Evolutionary conservation across 1,284 basidiomycete species (phyloP).

Genomic region (Melanopsichium pennsylvanicum): DNA sequence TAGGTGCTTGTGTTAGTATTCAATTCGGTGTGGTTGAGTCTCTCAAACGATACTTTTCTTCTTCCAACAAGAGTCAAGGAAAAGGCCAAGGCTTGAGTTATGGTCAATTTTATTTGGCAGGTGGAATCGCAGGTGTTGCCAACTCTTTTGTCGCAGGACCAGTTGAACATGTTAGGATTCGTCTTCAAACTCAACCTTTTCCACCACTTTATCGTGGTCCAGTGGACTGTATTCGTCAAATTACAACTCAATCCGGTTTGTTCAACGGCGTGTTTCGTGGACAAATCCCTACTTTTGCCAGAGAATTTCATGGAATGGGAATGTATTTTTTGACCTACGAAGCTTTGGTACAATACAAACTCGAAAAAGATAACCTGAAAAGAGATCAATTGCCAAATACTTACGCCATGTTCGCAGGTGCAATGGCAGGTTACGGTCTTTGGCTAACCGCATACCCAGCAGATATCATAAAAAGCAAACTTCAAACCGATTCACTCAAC

Average conservation of each 20-base stretch:
- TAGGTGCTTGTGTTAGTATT: slow-evolving; percentile 93
- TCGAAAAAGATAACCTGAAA: slow-evolving; percentile 58
- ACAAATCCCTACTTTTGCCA: slow-evolving; percentile 84
- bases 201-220: slow-evolving; percentile 66
- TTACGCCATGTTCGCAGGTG: slow-evolving; percentile 60
- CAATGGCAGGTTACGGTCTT: slow-evolving; percentile 48
- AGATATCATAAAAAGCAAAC: slow-evolving; percentile 92
- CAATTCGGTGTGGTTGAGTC: slow-evolving; percentile 93
- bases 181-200: slow-evolving; percentile 68
- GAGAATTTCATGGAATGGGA: slow-evolving; percentile 73
- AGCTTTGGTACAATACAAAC: slow-evolving; percentile 85
- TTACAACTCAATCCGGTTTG: slow-evolving; percentile 1
- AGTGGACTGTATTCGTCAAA: slow-evolving; percentile 42
- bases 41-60: slow-evolving; percentile 82
- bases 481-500: slow-evolving; percentile 83
- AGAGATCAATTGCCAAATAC: slow-evolving; percentile 47
- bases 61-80: neutral
- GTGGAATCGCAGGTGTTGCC: slow-evolving; percentile 84
- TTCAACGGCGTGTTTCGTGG: slow-evolving; percentile 83
- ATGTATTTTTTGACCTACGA: slow-evolving; percentile 85
- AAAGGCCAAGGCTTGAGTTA: slow-evolving; percentile 71
- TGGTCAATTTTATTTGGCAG: slow-evolving; percentile 78
- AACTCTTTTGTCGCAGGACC: slow-evolving; percentile 93
- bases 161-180: slow-evolving; percentile 96
- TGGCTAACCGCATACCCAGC: slow-evolving; percentile 79